Percentiles rank a stretch among this genome's conserved stretches.
Conservation (phyloP, 2,329 filamentous ascomycete species). For the Botryosphaeria dothidea region DNA sequence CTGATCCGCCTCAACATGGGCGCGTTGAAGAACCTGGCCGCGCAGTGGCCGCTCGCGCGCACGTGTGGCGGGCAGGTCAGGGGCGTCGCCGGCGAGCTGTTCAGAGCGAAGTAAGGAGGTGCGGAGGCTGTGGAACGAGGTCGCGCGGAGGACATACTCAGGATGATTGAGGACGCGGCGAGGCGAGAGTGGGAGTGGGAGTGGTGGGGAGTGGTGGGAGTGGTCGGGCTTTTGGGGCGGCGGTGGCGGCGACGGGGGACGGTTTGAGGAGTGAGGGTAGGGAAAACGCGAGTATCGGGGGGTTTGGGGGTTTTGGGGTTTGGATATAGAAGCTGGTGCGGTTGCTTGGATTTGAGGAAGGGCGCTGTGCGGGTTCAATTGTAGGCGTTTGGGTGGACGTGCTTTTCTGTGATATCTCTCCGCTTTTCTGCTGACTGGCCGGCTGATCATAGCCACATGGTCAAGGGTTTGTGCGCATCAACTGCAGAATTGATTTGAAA, state of each 20-base stretch:
- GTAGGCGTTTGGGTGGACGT: too few relatives aligned
- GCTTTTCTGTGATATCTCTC: too few relatives aligned
- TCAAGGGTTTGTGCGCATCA: too few relatives aligned
- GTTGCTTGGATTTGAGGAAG: too few relatives aligned
- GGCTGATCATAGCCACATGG: too few relatives aligned
- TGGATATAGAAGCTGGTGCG: too few relatives aligned
- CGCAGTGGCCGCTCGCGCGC: slow-evolving; percentile 72
- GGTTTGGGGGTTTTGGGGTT: neutral
- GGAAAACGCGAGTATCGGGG: neutral
- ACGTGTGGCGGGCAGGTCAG: slow-evolving; percentile 73
- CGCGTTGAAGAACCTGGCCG: slow-evolving; percentile 66
- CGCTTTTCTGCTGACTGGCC: too few relatives aligned
- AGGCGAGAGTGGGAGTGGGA: neutral
- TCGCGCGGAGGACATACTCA: slow-evolving; percentile 11
- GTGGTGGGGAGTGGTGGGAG: neutral
- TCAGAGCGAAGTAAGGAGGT: slow-evolving; percentile 44
- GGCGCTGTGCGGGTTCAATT: too few relatives aligned
- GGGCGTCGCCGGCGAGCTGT: slow-evolving; percentile 75
- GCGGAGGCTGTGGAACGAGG: slow-evolving; percentile 22
- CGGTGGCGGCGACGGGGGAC: neutral
- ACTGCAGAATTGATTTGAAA: too few relatives aligned
- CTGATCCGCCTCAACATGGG: slow-evolving; percentile 78
- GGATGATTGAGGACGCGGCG: slow-evolving; percentile 18
- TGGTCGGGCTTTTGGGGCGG: neutral
- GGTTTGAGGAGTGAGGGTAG: neutral